These are phyloP conservation scores for Lipomyces mesembrius DNA, from an alignment of 805 yeast genomes.

Conservation along the genomic window DNA sequence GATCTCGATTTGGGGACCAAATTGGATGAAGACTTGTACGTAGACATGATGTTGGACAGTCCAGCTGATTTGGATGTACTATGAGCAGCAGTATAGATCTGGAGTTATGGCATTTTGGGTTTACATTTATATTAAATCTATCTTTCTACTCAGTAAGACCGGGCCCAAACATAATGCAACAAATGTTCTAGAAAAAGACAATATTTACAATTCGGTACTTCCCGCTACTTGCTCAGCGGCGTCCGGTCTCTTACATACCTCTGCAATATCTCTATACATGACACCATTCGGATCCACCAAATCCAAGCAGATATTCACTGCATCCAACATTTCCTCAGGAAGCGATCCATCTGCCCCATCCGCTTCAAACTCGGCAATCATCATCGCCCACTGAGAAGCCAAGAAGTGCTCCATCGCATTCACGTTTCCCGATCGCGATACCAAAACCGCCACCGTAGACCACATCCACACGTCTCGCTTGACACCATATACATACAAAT, in stretches of 20 bases:
- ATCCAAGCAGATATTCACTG: slow-evolving; percentile 20
- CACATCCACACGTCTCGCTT: slow-evolving; percentile 36
- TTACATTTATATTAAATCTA: background rate
- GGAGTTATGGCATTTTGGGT: background rate
- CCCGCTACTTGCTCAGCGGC: background rate
- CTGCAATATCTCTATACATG: slow-evolving; percentile 16
- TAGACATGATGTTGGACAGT: background rate
- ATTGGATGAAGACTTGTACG: slow-evolving; percentile 26
- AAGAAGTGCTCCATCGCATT: slow-evolving; percentile 22
- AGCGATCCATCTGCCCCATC: slow-evolving; percentile 7
- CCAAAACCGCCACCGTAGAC: slow-evolving; percentile 41
- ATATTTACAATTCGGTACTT: background rate
- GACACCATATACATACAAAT: slow-evolving; percentile 27
- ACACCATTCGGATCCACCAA: slow-evolving; percentile 25
- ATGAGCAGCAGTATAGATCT: background rate
- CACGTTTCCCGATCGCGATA: slow-evolving; percentile 43
- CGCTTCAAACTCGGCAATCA: slow-evolving; percentile 19
- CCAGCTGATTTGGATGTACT: background rate
- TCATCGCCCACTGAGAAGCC: slow-evolving; percentile 18
- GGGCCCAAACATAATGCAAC: background rate
- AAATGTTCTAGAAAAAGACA: background rate
- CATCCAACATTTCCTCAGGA: slow-evolving; percentile 9
- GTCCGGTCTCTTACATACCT: slow-evolving; percentile 1
- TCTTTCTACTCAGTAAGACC: background rate
- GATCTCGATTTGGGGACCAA: slow-evolving; percentile 45